Percentiles rank a stretch among this genome's conserved stretches.
Conservation (phyloP, 108 stramenopile species). For the Epipyxis sp. region DNA sequence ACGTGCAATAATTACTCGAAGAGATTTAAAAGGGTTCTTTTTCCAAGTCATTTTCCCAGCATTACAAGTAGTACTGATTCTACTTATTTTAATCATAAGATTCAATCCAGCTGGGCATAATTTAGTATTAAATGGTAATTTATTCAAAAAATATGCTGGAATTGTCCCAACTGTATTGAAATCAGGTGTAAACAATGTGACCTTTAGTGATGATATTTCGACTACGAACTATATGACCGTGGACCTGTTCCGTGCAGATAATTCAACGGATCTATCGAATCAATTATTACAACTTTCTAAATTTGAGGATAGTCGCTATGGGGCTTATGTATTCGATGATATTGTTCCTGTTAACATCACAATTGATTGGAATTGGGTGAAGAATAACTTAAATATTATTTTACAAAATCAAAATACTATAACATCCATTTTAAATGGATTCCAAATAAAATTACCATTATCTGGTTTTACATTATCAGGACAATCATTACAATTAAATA, state of each 20-base stretch:
- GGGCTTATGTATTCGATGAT: conserved; percentile 9
- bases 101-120: conserved; percentile 11
- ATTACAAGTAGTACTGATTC: background rate
- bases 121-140: conserved; percentile 5
- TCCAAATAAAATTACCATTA: no score
- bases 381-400: no score
- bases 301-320: background rate
- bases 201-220: no score
- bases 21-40: conserved; percentile 27
- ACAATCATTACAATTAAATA: no score
- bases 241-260: background rate
- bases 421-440: no score
- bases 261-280: background rate
- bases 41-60: conserved; percentile 27
- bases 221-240: no score
- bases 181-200: no score
- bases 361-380: conserved; percentile 20
- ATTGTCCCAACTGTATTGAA: no score
- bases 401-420: no score
- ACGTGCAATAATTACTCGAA: background rate
- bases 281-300: background rate
- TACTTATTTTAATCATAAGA: background rate
- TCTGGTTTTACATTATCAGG: no score
- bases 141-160: conserved; percentile 1
- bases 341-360: background rate